These are phyloP conservation scores for Alternaria postmessia DNA, from an alignment of 2,329 filamentous ascomycete genomes.

Conservation along the genomic window DNA sequence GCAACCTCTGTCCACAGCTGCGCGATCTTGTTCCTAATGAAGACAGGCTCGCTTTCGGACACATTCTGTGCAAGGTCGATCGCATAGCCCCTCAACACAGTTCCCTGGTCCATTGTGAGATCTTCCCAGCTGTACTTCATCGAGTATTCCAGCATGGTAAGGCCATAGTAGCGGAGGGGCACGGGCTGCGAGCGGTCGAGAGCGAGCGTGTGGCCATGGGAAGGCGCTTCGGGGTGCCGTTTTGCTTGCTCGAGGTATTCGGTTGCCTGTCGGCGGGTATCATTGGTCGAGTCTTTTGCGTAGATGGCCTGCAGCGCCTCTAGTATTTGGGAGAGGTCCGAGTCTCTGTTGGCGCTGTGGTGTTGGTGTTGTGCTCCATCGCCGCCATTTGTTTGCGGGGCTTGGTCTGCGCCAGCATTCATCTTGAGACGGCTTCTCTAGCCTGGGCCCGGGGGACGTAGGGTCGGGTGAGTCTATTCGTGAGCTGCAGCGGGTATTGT, in stretches of 20 bases:
- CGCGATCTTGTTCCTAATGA: constrained; percentile 90
- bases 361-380: constrained; percentile 18
- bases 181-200: constrained; percentile 77
- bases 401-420: constrained; percentile 37
- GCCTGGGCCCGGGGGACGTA: constrained; percentile 12
- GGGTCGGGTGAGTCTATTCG: background rate
- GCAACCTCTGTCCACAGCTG: constrained; percentile 95
- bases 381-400: constrained; percentile 35
- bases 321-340: constrained; percentile 72
- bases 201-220: constrained; percentile 84
- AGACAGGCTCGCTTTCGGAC: constrained; percentile 75
- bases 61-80: constrained; percentile 78
- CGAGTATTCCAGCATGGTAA: constrained; percentile 89
- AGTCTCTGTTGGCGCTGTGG: constrained; percentile 34
- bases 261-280: constrained; percentile 82
- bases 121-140: constrained; percentile 85
- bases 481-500: background rate
- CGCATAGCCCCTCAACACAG: constrained; percentile 76
- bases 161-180: constrained; percentile 89
- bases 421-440: constrained; percentile 33
- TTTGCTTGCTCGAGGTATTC: constrained; percentile 88
- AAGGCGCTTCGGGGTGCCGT: constrained; percentile 77
- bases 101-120: constrained; percentile 73
- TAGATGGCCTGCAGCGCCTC: constrained; percentile 89
- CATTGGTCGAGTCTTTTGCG: constrained; percentile 79